Evolutionary conservation across 1,284 basidiomycete species (phyloP), one percentile per base, ranked within the genome.

Genomic region (Abortiporus biennis): DNA sequence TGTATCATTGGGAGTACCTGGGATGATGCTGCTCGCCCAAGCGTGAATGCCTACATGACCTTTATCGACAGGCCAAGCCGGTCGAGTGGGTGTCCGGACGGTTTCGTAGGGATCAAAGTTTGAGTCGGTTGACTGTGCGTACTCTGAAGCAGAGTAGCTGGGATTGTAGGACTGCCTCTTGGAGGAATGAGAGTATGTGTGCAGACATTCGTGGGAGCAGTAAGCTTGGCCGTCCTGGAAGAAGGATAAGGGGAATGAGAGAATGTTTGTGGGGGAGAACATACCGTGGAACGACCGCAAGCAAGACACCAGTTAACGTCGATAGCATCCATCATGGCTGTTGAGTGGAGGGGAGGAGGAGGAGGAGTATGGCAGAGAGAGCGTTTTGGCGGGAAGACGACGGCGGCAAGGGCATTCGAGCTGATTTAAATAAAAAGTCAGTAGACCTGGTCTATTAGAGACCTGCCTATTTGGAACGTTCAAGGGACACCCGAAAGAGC

Each of bases 301-400:
- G 66, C 67, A 51, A 83, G 67, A 58, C 81, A 83, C 80, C 80
- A 83, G 64, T 80, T 72, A 46, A 70, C 69, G 60, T 81, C 80
- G 69, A 80, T 76, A 44, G 69, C 72, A 58, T 81, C 80, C 72
- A 81, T 77, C 46, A 53, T 49, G 44, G 47, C 31, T 19, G 46
- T 38, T 42, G 39, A 45, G 37, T 43, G 48, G 38, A 48, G 47
- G 35, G 47, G 43, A 38, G 29, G 42, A 37, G 29, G 43, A 43
- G 16, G 32, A 27, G 17, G 45, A 13, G 30, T n/a, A 40, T 42
- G 15, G 23, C 19, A 38, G 15, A 33, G 41, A 34, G 20, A 36
- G 36, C 38, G 25, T 19, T 11, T 32, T 9, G 39, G 20, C 15
- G 43, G 29, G 11, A 20, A 39, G 38, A 40, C 23, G 22, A 41